Conservation (phyloP, 2,329 filamentous ascomycete genomes). For the Dichotomopilus funicola region DNA sequence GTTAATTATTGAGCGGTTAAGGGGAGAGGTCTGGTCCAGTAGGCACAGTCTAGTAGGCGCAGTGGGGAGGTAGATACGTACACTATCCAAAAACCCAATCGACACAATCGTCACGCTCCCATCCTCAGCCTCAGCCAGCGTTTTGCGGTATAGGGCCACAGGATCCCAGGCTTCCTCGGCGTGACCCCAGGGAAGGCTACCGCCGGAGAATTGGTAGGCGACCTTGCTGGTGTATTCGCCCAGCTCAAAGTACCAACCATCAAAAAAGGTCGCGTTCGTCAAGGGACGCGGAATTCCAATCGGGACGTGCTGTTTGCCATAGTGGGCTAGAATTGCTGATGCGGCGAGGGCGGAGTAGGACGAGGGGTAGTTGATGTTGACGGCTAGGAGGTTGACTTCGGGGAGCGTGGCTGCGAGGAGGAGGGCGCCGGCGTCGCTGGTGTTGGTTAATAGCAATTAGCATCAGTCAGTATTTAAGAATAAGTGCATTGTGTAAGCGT, state of each 20-base stretch:
- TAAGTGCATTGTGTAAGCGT: not conserved
- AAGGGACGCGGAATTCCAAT: constrained; percentile 37
- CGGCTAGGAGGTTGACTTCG: constrained; percentile 33
- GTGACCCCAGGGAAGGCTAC: constrained; percentile 30
- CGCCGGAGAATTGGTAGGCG: constrained; percentile 36
- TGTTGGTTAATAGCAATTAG: not conserved
- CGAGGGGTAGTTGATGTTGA: constrained; percentile 38
- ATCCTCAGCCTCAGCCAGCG: constrained; percentile 34
- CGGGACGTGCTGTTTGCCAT: constrained; percentile 31
- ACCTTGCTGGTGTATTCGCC: constrained; percentile 43
- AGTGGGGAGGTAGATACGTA: constrained; percentile 2
- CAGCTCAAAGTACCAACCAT: constrained; percentile 31
- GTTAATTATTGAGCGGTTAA: not conserved
- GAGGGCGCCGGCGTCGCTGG: constrained; percentile 36
- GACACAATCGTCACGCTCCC: constrained; percentile 32
- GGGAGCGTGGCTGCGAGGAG: constrained; percentile 36
- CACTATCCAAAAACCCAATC: constrained; percentile 18
- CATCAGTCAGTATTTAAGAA: not conserved
- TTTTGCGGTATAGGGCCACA: constrained; percentile 39
- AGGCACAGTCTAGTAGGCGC: too few species aligned
- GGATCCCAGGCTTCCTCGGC: constrained; percentile 36
- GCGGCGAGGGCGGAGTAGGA: constrained; percentile 36
- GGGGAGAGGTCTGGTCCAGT: too few species aligned
- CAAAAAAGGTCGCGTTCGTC: constrained; percentile 39
- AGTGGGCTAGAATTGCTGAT: constrained; percentile 37